phyloP scores from a whole-genome alignment of 2,329 filamentous ascomycete species.

The Cucurbitaria berberidis region DNA sequence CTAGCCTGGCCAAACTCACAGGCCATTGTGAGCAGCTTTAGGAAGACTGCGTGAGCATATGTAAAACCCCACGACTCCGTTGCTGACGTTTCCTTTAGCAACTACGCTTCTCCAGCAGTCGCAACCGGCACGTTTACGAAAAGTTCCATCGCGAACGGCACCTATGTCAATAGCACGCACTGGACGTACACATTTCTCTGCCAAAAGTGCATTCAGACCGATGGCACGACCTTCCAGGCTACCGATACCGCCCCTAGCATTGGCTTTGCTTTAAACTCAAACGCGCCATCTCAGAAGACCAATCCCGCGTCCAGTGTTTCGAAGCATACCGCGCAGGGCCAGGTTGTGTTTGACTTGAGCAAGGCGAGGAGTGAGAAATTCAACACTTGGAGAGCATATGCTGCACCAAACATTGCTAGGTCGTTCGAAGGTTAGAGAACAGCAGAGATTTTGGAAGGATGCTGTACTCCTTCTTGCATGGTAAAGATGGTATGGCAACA shows the following conservation, averaged over 20 bases:
- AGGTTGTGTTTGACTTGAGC: conserved; percentile 29
- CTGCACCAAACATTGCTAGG: conserved; percentile 9
- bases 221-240: conserved; percentile 36
- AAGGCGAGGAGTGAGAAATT: conserved; percentile 32
- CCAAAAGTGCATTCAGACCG: conserved; percentile 39
- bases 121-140: conserved; percentile 53
- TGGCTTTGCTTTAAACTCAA: conserved; percentile 32
- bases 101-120: conserved; percentile 57
- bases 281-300: conserved; percentile 25
- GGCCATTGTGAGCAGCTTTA: conserved; percentile 53
- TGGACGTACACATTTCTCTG: conserved; percentile 63
- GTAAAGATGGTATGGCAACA: neutral
- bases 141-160: conserved; percentile 58
- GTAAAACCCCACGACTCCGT: neutral
- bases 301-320: conserved; percentile 20
- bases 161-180: conserved; percentile 60
- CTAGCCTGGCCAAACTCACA: conserved; percentile 58
- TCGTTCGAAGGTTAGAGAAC: conserved; percentile 5
- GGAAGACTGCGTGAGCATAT: conserved; percentile 46
- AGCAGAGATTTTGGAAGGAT: neutral
- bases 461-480: neutral
- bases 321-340: conserved; percentile 31
- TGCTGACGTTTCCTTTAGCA: conserved; percentile 26
- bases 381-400: conserved; percentile 34
- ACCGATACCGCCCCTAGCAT: conserved; percentile 25